Percentiles rank a stretch among this genome's conserved stretches.
Conservation (phyloP, 352 stramenopile species). For the Pythium pyrilobum region DNA sequence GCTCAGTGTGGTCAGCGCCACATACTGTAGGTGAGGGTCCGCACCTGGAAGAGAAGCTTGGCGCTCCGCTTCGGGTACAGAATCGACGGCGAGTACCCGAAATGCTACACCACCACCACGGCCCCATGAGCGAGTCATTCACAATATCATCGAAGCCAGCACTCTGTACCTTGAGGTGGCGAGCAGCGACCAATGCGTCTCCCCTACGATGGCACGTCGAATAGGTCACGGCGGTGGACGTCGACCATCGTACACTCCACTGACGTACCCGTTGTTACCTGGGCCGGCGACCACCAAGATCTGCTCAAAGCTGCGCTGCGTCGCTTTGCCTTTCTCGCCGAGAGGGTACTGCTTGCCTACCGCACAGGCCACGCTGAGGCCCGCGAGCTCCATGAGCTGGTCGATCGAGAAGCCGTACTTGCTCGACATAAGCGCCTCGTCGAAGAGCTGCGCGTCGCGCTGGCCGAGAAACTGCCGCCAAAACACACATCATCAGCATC, state of each 20-base stretch:
- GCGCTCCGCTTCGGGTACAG: constrained; percentile 93
- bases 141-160: background rate
- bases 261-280: constrained; percentile 95
- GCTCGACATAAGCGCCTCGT: constrained; percentile 89
- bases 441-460: constrained; percentile 71
- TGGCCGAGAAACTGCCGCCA: constrained; percentile 59
- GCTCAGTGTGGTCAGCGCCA: too few species aligned
- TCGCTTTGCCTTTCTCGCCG: background rate
- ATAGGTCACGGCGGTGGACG: background rate
- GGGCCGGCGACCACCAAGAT: constrained; percentile 95
- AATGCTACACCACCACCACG: constrained; percentile 68
- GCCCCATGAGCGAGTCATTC: background rate
- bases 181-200: constrained; percentile 97
- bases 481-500: background rate
- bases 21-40: too few species aligned
- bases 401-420: constrained; percentile 90
- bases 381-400: constrained; percentile 99
- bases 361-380: constrained; percentile 91
- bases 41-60: constrained; percentile 80
- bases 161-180: constrained; percentile 88
- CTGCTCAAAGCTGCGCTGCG: constrained; percentile 13
- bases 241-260: background rate
- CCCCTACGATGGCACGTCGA: constrained; percentile 47
- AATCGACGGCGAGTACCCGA: constrained; percentile 92
- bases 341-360: constrained; percentile 63